Base-by-base conservation (phyloP, 1,284 basidiomycete genomes). In the Sanghuangporus weigelae region DNA sequence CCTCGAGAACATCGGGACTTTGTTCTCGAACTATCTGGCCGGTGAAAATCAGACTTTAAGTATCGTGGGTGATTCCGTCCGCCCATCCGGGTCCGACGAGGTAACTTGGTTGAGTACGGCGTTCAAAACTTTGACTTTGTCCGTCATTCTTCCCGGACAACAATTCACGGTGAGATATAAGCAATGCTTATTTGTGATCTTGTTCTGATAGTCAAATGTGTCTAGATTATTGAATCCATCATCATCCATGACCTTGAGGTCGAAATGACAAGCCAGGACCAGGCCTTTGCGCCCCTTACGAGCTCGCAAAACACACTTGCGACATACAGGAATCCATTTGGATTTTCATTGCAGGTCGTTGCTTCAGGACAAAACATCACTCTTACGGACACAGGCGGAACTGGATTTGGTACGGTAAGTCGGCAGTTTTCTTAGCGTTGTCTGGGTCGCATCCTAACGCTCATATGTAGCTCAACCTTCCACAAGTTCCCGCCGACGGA, bases 261-360 rank as follows among this genome's bases (percentile, higher is more conserved):
- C 35, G 79, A 75, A 1, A 77, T 90, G 73, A 76, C 80, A 21
- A 78, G 76, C 6, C 77, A 79, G 55, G 77, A 78, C 56, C 76
- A 89, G 69, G 77, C 82, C 0, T 89, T 84, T 67, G 79, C 82
- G 3, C 86, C 87, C 0, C 73, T 79, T n/a, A 76, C 85, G 0
- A 81, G 83, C 68, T 89, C 87, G 26, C 78, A 84, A 62, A 75
- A 78, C 62, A 88, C 87, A 0, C 67, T 87, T 3, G 90, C 88
- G 14, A 76, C 79, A 65, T 90, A 89, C 71, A 84, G 83, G 73
- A 93, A 92, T 73, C 90, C 90, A 1, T 92, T 93, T 73, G 86
- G 84, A 10, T 93, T 92, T 75, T 83, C 84, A 21, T 72, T 93
- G 60, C 86, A 89, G 70, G 86, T 88, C 44, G 73, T 88, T 23